Evolutionary conservation across 2,329 filamentous ascomycete genomes (phyloP).

Genomic region (Cladophialophora exuberans): DNA sequence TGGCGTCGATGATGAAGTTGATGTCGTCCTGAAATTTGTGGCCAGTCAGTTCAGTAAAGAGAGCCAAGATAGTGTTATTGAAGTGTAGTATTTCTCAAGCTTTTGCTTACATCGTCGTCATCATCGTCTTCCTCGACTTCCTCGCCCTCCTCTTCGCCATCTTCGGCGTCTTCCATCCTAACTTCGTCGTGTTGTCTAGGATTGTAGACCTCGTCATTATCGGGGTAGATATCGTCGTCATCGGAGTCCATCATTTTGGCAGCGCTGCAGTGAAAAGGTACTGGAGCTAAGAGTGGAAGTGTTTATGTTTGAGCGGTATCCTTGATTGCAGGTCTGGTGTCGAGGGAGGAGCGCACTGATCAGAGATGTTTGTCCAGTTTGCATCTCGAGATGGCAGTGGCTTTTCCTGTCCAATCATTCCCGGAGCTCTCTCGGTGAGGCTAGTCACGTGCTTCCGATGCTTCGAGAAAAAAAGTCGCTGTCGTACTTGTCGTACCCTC

Average conservation of each 20-base stretch:
- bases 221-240: conserved; percentile 32
- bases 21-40: conserved; percentile 47
- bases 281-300: not conserved
- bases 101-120: too few relatives aligned
- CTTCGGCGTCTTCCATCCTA: conserved; percentile 37
- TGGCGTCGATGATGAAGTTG: conserved; percentile 54
- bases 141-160: conserved; percentile 32
- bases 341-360: not conserved
- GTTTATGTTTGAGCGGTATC: too few relatives aligned
- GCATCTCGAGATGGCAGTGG: conserved; percentile 13
- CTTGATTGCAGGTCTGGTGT: too few relatives aligned
- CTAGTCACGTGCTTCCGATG: conserved; percentile 24
- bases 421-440: conserved; percentile 4
- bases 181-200: conserved; percentile 22
- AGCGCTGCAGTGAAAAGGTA: not conserved
- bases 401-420: conserved; percentile 13
- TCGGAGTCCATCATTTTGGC: conserved; percentile 32
- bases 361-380: conserved; percentile 17
- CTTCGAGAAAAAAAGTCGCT: conserved; percentile 29
- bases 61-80: too few relatives aligned
- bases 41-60: too few relatives aligned
- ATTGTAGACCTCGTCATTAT: conserved; percentile 24
- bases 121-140: conserved; percentile 41
- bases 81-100: too few relatives aligned
- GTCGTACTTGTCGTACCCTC: conserved; percentile 1